Evolutionary conservation across 768 basidiomycete species (phyloP), one percentile per base, ranked within the genome.

Genomic region (Termitomyces sp.): DNA sequence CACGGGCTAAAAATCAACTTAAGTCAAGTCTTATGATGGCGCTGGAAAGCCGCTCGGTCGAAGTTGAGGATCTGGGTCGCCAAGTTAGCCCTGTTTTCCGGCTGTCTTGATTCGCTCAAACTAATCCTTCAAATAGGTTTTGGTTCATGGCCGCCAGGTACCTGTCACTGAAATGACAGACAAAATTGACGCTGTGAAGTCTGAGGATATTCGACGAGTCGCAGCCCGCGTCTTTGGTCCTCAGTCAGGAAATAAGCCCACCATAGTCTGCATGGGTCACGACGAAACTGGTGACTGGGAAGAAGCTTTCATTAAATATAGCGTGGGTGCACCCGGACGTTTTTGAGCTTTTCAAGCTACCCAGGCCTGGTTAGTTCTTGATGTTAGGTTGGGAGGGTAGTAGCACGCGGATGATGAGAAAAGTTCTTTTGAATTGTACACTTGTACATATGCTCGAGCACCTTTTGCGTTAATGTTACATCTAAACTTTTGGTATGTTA

Each of bases 11-110:
- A 77, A 98, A 98, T 66, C 95, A 98, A 77, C 83, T 98, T 60
- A 93, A 93, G 70, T 89, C 87, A 23, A 88, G 85, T 49, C 72
- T 98, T 60, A 90, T 94, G 76, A 98, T 98, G 96, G 91, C 93
- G 2, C 72, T 98, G 45, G 94, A 97, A 73, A 93, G 90, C 65
- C 75, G 89, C 33, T 80, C 89, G 14, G 81, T 93, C 5, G 88
- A 87, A 64, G 91, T 94, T 9, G 91, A 93, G 66, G 91, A 97
- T 69, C 78, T 97, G 6, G 95, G 95, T 35, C 80, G 96, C 56
- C 95, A 97, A 82, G 87, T 86, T 63, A 51, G 50, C 19, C 11
- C 9, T 50, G 50, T 26, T 47, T 11, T 46, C 42, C 50, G 19
- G 47, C 52, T 49, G 42, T 52, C 1, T 50, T 51, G 2, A 19